Evolutionary conservation across 495 filamentous ascomycete genomes (phyloP).

Genomic region (Viridothelium virens): DNA sequence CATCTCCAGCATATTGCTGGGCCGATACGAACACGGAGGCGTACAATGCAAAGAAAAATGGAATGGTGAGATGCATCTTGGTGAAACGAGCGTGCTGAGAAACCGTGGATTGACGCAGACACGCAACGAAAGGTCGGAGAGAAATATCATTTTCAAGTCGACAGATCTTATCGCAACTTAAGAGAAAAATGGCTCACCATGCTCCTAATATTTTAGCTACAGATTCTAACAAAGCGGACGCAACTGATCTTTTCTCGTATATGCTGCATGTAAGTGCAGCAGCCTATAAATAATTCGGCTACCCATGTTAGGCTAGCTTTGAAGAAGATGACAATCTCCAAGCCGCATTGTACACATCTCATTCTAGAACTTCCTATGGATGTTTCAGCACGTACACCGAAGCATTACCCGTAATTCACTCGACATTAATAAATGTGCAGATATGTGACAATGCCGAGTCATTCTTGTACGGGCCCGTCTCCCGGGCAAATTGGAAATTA

Average conservation of each 20-base stretch:
- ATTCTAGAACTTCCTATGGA: not conserved
- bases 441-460: not conserved
- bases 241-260: not conserved
- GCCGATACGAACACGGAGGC: slow-evolving; percentile 2
- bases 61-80: not conserved
- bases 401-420: not conserved
- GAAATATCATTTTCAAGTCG: not conserved
- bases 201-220: not conserved
- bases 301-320: not conserved
- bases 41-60: slow-evolving; percentile 2
- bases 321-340: not conserved
- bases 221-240: not conserved
- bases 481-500: not conserved
- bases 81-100: not conserved
- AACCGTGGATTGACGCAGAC: not conserved
- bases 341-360: not conserved
- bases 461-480: not conserved
- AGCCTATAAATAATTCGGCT: not conserved
- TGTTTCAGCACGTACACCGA: not conserved
- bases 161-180: not conserved
- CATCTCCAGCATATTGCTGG: slow-evolving; percentile 21
- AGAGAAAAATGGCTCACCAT: not conserved
- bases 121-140: not conserved
- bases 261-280: not conserved
- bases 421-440: not conserved